Conservation (phyloP, 495 filamentous ascomycete genomes). For the Lentithecium fluviatile region DNA sequence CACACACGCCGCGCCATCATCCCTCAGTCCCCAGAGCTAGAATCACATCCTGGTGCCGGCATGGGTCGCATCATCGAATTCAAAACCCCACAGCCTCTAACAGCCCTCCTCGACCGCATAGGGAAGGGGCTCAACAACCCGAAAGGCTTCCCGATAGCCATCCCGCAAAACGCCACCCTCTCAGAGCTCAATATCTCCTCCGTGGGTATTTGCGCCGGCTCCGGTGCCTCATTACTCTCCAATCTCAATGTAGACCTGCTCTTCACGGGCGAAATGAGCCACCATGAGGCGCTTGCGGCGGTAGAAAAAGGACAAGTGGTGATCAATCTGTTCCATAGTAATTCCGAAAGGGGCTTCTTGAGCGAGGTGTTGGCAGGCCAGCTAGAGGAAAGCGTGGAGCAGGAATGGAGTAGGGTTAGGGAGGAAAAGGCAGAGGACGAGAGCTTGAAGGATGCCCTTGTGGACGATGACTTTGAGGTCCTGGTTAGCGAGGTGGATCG, state of each 20-base stretch:
- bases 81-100: conserved; percentile 55
- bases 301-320: conserved; percentile 86
- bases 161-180: conserved; percentile 58
- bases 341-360: conserved; percentile 83
- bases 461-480: conserved; percentile 58
- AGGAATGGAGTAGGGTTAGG: conserved; percentile 53
- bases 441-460: conserved; percentile 48
- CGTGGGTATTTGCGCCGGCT: conserved; percentile 79
- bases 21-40: conserved; percentile 47
- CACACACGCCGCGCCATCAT: conserved; percentile 57
- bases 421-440: conserved; percentile 44
- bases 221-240: conserved; percentile 71
- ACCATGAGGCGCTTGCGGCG: conserved; percentile 84
- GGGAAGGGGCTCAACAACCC: conserved; percentile 60
- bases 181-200: conserved; percentile 58
- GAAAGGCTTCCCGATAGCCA: conserved; percentile 63
- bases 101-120: conserved; percentile 62
- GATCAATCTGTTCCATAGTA: conserved; percentile 82
- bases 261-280: conserved; percentile 89
- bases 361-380: conserved; percentile 64
- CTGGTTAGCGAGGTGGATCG: conserved; percentile 73
- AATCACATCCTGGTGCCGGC: conserved; percentile 66
- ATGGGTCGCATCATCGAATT: conserved; percentile 76
- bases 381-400: conserved; percentile 56
- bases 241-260: conserved; percentile 65